Evolutionary conservation across 2,329 filamentous ascomycete genomes (phyloP).

Genomic region (Colletotrichum gigasporum): DNA sequence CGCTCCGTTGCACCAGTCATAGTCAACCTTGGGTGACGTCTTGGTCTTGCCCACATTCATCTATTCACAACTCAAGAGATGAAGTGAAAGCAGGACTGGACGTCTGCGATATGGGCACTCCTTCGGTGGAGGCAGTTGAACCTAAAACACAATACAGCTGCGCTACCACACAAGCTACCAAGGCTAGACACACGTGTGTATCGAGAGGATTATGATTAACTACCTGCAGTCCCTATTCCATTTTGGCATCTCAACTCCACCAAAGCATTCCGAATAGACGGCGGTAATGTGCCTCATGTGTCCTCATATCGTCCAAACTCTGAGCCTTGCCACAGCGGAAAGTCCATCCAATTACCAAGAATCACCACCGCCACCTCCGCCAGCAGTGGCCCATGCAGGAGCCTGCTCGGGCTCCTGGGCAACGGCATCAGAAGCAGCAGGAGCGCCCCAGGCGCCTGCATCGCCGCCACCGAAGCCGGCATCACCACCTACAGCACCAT

Average conservation of each 20-base stretch:
- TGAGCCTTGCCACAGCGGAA: background rate
- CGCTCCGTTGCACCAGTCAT: too few relatives aligned
- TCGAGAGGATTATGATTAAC: constrained; percentile 5
- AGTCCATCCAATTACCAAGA: constrained; percentile 22
- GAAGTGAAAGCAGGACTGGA: too few relatives aligned
- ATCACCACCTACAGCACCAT: constrained; percentile 34
- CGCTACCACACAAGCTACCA: too few relatives aligned
- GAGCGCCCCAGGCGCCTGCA: constrained; percentile 28
- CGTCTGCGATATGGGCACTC: too few relatives aligned
- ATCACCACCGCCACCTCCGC: constrained; percentile 12
- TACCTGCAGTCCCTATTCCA: constrained; percentile 26
- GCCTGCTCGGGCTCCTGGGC: constrained; percentile 1
- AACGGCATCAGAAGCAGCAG: constrained; percentile 5
- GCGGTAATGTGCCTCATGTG: constrained; percentile 6
- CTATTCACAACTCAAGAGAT: too few relatives aligned
- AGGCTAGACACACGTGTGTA: background rate
- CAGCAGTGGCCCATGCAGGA: constrained; percentile 26
- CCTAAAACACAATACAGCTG: too few relatives aligned
- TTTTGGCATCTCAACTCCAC: constrained; percentile 12
- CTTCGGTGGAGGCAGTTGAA: too few relatives aligned
- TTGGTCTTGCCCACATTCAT: too few relatives aligned
- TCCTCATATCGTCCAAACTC: background rate
- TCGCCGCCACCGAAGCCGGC: constrained; percentile 31
- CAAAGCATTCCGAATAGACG: constrained; percentile 33
- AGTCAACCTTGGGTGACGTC: background rate